Evolutionary conservation across 306 rosid genomes (phyloP), one percentile per base, ranked within the genome.

Genomic region (Gastrolobium bilobum): DNA sequence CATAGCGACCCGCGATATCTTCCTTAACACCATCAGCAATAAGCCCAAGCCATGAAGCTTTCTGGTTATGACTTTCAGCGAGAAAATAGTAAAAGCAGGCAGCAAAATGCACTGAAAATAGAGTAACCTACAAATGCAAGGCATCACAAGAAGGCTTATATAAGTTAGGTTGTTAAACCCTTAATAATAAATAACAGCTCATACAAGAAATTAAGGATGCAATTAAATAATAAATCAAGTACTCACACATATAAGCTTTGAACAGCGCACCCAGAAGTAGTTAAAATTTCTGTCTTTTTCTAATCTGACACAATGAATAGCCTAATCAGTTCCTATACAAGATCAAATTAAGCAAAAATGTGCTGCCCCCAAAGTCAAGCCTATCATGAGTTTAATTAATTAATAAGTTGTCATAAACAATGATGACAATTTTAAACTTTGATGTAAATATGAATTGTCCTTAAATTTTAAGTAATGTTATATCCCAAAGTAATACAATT

Each of bases 231-330:
- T 40, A 31, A 3, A 70, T 13, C 7, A 67, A 78, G 65, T 20
- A 89, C 98, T 90, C 78, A 94, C 98, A 68, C 86, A 92, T 15
- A 87, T 68, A 66, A 94, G 94, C 89, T 94, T 94, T 10, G 64
- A 51, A 68, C 84, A 85, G 50, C 98, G 90, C 50, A 94, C 81
- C 94, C 87, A 85, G 76, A 89, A 86, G 82, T 94, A 94, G 89
- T 70, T 90, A 62, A 33, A 94, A 66, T 76, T 71, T 73, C 83
- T 88, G 80, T 94, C 96, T 72, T 94, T 94, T 48, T 94, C 98
- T 85, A 94, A 81, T 79, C 98, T 92, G 85, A 74, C 46, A 78
- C 10, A 78, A 66, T 39, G 13, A 61, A 26, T 30, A 38, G 30
- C 42, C 15, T 65, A 10, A 71, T 78, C 68, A 67, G 76, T 43